Evolutionary conservation across 176 grass and related monocot species (phyloP).

Genomic region (barley (Hordeum vulgare)): DNA sequence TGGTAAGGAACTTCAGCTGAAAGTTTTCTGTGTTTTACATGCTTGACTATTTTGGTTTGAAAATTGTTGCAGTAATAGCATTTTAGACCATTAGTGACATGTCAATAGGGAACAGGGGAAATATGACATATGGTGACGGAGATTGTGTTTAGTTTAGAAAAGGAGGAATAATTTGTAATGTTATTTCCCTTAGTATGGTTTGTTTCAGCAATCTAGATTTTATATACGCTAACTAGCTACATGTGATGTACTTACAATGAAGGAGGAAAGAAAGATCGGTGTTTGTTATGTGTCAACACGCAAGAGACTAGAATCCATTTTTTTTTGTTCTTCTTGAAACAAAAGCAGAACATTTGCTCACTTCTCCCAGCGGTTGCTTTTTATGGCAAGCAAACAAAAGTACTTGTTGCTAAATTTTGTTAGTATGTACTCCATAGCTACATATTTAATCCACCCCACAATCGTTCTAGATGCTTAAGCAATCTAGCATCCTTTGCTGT

Average conservation of each 20-base stretch:
- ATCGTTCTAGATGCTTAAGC: neutral
- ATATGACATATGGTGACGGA: neutral
- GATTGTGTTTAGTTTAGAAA: neutral
- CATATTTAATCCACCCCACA: neutral
- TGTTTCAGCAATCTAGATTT: neutral
- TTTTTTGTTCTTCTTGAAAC: neutral
- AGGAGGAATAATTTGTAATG: neutral
- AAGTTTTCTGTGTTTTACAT: neutral
- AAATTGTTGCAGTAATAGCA: neutral
- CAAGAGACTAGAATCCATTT: neutral
- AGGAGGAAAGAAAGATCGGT: neutral
- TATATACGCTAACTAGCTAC: neutral
- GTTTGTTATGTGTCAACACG: neutral
- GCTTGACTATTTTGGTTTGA: neutral
- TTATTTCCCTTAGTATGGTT: neutral
- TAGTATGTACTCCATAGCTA: neutral
- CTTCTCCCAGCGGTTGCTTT: neutral
- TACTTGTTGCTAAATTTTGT: neutral
- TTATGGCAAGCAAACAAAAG: neutral
- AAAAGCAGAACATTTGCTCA: neutral
- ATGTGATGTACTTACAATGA: neutral
- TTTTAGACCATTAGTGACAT: neutral
- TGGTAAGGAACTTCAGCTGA: conserved; percentile 48
- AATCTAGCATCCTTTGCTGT: neutral
- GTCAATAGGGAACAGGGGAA: neutral